These are phyloP conservation scores for Cotoneaster glaucophyllus DNA, from an alignment of 306 rosid genomes.

Conservation along the genomic window DNA sequence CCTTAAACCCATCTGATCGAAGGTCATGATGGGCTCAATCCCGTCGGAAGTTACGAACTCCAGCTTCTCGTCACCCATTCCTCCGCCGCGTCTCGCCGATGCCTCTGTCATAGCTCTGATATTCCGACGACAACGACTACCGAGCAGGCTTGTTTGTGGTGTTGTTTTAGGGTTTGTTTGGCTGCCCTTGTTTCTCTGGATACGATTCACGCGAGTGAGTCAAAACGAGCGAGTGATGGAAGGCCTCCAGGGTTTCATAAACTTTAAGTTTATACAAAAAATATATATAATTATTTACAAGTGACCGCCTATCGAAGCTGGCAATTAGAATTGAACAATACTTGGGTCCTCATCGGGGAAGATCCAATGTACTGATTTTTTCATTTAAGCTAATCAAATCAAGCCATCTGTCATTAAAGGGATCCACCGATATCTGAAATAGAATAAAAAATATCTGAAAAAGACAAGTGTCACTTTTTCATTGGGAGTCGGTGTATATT, in stretches of 20 bases:
- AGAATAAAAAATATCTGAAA: no score
- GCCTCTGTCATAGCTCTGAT: neutral
- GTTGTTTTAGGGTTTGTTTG: neutral
- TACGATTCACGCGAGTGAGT: neutral
- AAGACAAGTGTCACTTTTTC: no score
- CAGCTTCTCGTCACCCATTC: slow-evolving; percentile 49
- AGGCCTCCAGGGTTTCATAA: neutral
- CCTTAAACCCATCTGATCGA: slow-evolving; percentile 89
- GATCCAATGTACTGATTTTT: no score
- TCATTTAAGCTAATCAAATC: no score
- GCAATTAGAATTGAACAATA: no score
- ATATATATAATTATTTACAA: no score
- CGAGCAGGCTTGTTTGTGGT: neutral
- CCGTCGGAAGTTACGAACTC: slow-evolving; percentile 91
- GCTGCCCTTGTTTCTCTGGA: neutral
- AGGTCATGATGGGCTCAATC: slow-evolving; percentile 64
- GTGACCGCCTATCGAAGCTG: neutral
- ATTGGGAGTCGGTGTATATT: no score
- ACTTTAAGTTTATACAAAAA: neutral
- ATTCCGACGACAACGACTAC: neutral
- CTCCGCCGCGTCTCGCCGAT: neutral
- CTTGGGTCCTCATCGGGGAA: no score
- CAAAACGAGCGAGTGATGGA: neutral
- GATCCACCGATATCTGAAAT: no score
- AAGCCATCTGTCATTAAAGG: no score